Evolutionary conservation across 2,329 filamentous ascomycete genomes (phyloP), one percentile per base, ranked within the genome.

Genomic region (Coleophoma eucalyptorum): DNA sequence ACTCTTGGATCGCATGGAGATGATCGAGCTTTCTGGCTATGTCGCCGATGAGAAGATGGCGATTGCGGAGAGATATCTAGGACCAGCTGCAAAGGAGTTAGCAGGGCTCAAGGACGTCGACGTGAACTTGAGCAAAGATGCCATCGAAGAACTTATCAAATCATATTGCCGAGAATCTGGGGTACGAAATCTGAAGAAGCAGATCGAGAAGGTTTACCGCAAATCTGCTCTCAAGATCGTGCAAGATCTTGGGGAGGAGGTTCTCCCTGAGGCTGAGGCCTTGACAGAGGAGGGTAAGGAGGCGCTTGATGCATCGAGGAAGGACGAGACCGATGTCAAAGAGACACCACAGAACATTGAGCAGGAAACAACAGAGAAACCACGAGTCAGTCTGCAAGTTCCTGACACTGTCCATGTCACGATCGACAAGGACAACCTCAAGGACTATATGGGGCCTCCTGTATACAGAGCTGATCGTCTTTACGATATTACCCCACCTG

Each of bases 11-110:
- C 87, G 94, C 60, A 99, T 99, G 94, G 94, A 99, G 69, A 84
- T 97, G 62, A 99, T 99, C 59, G 85, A 95, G 55, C 79, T 99
- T 2, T 97, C 93, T 34, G 94, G 94, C 11, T 99, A 99, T 65
- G 93, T 99, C 46, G 86, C 93, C 0, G 93, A 99, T 58, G 94
- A 99, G 78, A 99, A 99, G 79, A 97, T 96, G 84, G 93, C 94
- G 3, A 99, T 99, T 63, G 94, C 94, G 3, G 87, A 99, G 66
- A 83, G 84, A 58, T 99, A 99, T 65, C 81, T 99, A 21, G 89
- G 90, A 0, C 94, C 94, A 7, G 87, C 90, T 44, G 94, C 95
- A n/a, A 96, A 96, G 71, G 92, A 97, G 56, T 77, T 96, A 52
- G 93, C 90, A 35, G 94, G 94, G 26, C 74, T 99, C 55, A 90